Base-by-base conservation (phyloP, 768 basidiomycete species). In the Leccinum variicolor region DNA sequence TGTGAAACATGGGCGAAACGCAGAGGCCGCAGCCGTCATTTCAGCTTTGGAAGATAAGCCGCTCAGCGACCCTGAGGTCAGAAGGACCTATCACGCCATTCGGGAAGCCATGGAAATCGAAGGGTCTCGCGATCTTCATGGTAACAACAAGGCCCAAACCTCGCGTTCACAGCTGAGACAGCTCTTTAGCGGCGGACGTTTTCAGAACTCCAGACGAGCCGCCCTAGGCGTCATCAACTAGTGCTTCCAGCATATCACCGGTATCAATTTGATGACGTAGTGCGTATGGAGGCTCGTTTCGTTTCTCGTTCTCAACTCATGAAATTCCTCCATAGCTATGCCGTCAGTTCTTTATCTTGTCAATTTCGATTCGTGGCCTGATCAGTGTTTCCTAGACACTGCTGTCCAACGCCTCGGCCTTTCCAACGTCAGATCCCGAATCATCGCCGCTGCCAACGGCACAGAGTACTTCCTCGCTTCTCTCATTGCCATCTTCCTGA, bases 381-480 rank as follows among this genome's bases (percentile, higher is more conserved):
- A 65, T 26, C 6, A 15, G 11, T n/a, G 25, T 57, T 50, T 26
- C 43, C 10, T 31, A 75, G 81, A 84, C 83, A 0, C 58, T 84
- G 7, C 69, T 84, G 7, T 84, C 58, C 81, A 84, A 64, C 76
- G 79, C 17, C 76, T 86, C n/a, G 84, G 84, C 19, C 75, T 86
- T 21, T 76, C 76, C 26, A 79, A 84, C 59, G 76, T 79, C 31
- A 81, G 83, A 49, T 83, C 84, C 2, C 79, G 84, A 43, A 80
- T 87, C 52, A 81, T 85, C 57, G 80, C 84, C 17, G 84, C 86
- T 49, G 84, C 82, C 55, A 88, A 87, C 61, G 84, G 84, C 61
- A 85, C 88, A 46, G 85, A 89, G 75, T 85, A 87, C 62, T 84
- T 85, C 62, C 77, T 87, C 55, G 85, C 86, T 54, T 90, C 88